phyloP scores from a whole-genome alignment of 23 red algal species.

The Pyropia haitanensis region DNA sequence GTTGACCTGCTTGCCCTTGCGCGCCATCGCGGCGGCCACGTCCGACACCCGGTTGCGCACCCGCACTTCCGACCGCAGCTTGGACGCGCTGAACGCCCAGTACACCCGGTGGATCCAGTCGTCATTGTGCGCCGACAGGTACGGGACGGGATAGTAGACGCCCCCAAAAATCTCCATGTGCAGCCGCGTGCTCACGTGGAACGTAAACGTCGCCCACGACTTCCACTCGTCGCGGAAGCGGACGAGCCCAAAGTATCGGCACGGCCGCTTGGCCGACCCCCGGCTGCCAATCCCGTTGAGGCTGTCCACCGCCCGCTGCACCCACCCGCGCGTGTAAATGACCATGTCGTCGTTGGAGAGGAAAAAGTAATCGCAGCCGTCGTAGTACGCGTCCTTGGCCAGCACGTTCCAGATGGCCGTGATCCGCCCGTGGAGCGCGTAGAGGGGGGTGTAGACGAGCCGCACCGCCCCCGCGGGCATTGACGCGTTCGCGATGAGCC shows the following conservation, averaged over 20 bases:
- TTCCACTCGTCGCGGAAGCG: slow-evolving; percentile 71
- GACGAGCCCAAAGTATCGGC: slow-evolving; percentile 62
- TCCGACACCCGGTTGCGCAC: slow-evolving; percentile 58
- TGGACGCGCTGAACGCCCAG: slow-evolving; percentile 22
- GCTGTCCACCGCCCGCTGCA: slow-evolving; percentile 19
- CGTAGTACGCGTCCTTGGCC: slow-evolving; percentile 52
- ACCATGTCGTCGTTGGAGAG: slow-evolving; percentile 71
- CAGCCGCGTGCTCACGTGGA: slow-evolving; percentile 64
- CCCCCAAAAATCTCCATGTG: slow-evolving; percentile 73
- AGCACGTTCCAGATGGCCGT: slow-evolving; percentile 76
- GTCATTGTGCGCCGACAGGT: slow-evolving; percentile 63
- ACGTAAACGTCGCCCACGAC: slow-evolving; percentile 66
- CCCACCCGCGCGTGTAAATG: slow-evolving; percentile 55
- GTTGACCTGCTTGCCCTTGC: slow-evolving; percentile 20
- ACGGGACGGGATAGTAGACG: slow-evolving; percentile 65
- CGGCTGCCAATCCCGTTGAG: slow-evolving; percentile 50
- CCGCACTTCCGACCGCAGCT: slow-evolving; percentile 26
- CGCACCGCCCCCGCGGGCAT: slow-evolving; percentile 19
- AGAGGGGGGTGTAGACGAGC: slow-evolving; percentile 43
- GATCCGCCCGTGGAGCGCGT: slow-evolving; percentile 51
- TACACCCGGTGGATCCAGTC: slow-evolving; percentile 75
- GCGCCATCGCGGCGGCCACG: slow-evolving; percentile 41
- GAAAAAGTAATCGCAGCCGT: slow-evolving; percentile 76
- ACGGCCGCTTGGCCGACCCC: slow-evolving; percentile 31
- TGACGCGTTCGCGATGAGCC: slow-evolving; percentile 7